These are phyloP conservation scores for Microsporum canis DNA, from an alignment of 2,329 filamentous ascomycete genomes.

Conservation along the genomic window DNA sequence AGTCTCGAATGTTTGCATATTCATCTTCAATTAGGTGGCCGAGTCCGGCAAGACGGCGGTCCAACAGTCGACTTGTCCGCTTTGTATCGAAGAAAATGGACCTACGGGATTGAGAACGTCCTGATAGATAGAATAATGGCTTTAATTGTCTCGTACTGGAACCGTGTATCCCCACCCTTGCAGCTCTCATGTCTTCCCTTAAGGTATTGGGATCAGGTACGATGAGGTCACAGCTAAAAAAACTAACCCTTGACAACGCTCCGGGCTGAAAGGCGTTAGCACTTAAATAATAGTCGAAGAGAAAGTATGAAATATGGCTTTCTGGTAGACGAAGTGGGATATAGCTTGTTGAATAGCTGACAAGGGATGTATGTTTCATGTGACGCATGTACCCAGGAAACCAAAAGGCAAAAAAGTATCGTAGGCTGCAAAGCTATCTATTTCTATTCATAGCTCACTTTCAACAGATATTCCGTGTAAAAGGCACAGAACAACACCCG, in stretches of 20 bases:
- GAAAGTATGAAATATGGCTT: not conserved
- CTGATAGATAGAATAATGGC: not conserved
- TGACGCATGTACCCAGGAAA: not conserved
- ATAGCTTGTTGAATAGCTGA: not conserved
- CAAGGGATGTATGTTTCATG: not conserved
- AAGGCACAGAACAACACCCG: not conserved
- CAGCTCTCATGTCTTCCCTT: not conserved
- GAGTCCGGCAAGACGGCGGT: not conserved
- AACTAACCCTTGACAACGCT: not conserved
- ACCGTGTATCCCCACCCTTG: not conserved
- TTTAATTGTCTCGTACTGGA: not conserved
- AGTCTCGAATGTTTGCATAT: conserved; percentile 47
- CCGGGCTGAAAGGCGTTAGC: too few relatives aligned
- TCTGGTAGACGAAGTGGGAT: not conserved
- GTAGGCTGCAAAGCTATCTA: not conserved
- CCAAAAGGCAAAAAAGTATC: not conserved
- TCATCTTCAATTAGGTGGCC: conserved; percentile 49
- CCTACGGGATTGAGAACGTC: not conserved
- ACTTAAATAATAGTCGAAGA: not conserved
- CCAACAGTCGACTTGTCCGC: not conserved
- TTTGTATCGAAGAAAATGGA: not conserved
- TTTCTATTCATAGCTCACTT: not conserved
- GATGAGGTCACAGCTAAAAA: not conserved
- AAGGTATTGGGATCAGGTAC: not conserved
- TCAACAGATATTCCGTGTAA: not conserved